phyloP scores from a whole-genome alignment of 2,329 filamentous ascomycete species.

The Paraphaeosphaeria minitans region DNA sequence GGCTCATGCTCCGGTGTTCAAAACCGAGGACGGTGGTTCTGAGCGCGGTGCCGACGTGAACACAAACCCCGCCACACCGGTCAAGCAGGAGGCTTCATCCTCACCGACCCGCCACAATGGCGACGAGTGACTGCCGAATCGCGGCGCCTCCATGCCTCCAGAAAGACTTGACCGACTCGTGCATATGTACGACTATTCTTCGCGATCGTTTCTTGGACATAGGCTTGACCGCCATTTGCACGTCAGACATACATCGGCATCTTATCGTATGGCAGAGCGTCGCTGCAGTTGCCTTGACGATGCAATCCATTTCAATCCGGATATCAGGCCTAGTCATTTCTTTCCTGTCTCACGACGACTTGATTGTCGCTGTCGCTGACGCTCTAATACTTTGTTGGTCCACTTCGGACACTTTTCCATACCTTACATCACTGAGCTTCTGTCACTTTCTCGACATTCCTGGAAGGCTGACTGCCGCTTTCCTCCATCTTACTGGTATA shows the following conservation, averaged over 20 bases:
- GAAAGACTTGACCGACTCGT: slow-evolving; percentile 8
- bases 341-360: slow-evolving; percentile 13
- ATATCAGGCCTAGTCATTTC: slow-evolving; percentile 8
- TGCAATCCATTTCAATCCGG: slow-evolving; percentile 12
- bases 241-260: slow-evolving; percentile 23
- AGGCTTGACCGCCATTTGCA: slow-evolving; percentile 25
- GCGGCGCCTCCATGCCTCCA: neutral
- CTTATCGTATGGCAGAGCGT: slow-evolving; percentile 11
- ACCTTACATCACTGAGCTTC: slow-evolving; percentile 18
- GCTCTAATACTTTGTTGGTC: slow-evolving; percentile 28
- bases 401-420: slow-evolving; percentile 27
- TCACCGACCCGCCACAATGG: slow-evolving; percentile 30
- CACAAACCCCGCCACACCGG: slow-evolving; percentile 42
- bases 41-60: slow-evolving; percentile 38
- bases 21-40: slow-evolving; percentile 36
- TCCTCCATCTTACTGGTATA: slow-evolving; percentile 34
- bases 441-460: slow-evolving; percentile 16
- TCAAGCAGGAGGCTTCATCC: slow-evolving; percentile 33
- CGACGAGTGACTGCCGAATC: slow-evolving; percentile 30
- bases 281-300: slow-evolving; percentile 13
- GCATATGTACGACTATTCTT: slow-evolving; percentile 37
- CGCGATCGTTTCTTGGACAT: slow-evolving; percentile 35
- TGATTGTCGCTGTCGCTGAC: slow-evolving; percentile 20
- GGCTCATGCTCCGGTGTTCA: slow-evolving; percentile 30
- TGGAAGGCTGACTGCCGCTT: slow-evolving; percentile 16